These are phyloP conservation scores for Hyaloperonospora arabidopsidis DNA, from an alignment of 352 stramenopile genomes.

Conservation along the genomic window DNA sequence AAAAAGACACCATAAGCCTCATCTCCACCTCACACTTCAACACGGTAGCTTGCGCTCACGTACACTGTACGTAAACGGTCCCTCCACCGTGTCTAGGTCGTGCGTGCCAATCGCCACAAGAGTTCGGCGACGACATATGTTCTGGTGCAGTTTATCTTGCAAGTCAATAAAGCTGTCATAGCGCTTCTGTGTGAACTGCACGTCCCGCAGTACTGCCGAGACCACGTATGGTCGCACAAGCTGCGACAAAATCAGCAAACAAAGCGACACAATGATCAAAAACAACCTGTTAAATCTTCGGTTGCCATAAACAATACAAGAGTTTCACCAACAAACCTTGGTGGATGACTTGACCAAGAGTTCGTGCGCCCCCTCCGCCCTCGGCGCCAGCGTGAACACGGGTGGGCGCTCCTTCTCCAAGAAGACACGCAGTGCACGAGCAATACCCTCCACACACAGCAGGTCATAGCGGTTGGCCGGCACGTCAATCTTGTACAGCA, in stretches of 20 bases:
- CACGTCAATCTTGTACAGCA: constrained; percentile 99
- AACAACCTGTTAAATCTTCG: neutral
- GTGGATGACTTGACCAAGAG: constrained; percentile 84
- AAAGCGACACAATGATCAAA: too few relatives aligned
- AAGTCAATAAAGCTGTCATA: constrained; percentile 99
- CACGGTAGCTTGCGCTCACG: constrained; percentile 4
- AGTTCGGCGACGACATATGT: constrained; percentile 98
- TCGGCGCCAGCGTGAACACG: constrained; percentile 67
- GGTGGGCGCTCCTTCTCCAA: constrained; percentile 92
- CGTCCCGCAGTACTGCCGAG: constrained; percentile 93
- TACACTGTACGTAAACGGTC: constrained; percentile 90
- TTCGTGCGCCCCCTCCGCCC: constrained; percentile 55
- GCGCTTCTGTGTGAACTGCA: constrained; percentile 92
- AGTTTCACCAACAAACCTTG: constrained; percentile 34
- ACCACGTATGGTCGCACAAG: constrained; percentile 95
- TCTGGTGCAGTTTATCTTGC: constrained; percentile 99
- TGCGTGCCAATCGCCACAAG: constrained; percentile 99
- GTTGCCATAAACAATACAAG: neutral
- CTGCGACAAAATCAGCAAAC: constrained; percentile 24
- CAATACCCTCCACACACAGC: constrained; percentile 97
- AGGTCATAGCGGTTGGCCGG: constrained; percentile 99
- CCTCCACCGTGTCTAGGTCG: constrained; percentile 94
- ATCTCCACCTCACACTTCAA: neutral
- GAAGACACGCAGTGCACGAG: constrained; percentile 94
- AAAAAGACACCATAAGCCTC: constrained; percentile 5